These are phyloP conservation scores for Inonotus obliquus DNA, from an alignment of 1,284 basidiomycete genomes.

Conservation along the genomic window DNA sequence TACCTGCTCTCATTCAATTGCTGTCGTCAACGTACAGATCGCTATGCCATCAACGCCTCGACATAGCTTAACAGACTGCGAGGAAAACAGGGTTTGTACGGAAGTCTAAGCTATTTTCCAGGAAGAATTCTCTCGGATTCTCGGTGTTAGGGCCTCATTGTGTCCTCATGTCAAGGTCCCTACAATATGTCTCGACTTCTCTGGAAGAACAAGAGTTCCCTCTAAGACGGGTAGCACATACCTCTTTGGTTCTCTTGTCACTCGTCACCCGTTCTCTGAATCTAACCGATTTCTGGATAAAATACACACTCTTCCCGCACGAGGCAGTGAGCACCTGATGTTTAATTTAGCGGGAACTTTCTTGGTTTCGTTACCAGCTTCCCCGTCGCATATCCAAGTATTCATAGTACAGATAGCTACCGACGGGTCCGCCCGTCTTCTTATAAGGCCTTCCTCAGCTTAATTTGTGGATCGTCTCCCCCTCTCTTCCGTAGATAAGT, in stretches of 20 bases:
- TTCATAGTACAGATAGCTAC: background rate
- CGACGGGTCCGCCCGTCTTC: background rate
- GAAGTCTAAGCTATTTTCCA: background rate
- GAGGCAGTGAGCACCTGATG: background rate
- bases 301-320: background rate
- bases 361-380: background rate
- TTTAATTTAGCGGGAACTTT: background rate
- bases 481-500: background rate
- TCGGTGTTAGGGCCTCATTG: background rate
- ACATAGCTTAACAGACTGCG: background rate
- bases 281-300: background rate
- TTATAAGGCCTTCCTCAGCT: background rate
- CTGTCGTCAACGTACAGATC: too few relatives aligned
- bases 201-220: background rate
- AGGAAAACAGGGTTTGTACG: background rate
- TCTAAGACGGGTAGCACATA: background rate
- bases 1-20: too few relatives aligned
- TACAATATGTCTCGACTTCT: background rate
- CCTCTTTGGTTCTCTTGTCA: background rate
- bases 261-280: background rate
- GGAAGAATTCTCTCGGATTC: background rate
- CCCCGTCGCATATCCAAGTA: background rate
- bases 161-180: slow-evolving; percentile 1
- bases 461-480: background rate
- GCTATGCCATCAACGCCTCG: background rate